phyloP scores from a whole-genome alignment of 768 basidiomycete species.

The Trametes maxima region DNA sequence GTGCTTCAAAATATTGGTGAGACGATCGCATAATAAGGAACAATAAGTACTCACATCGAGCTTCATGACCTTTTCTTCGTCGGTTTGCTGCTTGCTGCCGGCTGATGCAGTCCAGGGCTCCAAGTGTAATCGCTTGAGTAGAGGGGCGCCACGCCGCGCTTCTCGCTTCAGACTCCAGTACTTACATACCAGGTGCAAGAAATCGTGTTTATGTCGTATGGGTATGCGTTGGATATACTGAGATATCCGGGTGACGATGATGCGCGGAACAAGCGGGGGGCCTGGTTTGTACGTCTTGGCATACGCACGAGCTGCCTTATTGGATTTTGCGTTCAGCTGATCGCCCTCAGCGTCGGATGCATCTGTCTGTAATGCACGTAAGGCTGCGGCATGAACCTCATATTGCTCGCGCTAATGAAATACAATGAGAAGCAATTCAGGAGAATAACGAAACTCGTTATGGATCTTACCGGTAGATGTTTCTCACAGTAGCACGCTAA shows the following conservation, averaged over 20 bases:
- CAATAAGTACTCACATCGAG: constrained; percentile 60
- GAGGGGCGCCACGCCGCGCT: constrained; percentile 87
- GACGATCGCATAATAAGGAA: constrained; percentile 9
- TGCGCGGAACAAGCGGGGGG: constrained; percentile 86
- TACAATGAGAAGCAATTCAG: neutral
- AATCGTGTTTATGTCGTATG: constrained; percentile 75
- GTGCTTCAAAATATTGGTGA: constrained; percentile 43
- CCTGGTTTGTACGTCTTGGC: constrained; percentile 91
- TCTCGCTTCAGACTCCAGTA: constrained; percentile 99
- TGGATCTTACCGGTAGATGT: constrained; percentile 77
- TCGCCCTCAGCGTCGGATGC: constrained; percentile 30
- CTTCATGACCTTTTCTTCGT: constrained; percentile 81
- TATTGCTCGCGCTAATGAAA: constrained; percentile 63
- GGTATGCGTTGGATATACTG: constrained; percentile 71
- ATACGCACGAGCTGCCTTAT: constrained; percentile 87
- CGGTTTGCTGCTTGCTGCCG: constrained; percentile 63
- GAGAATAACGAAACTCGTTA: neutral
- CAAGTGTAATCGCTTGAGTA: constrained; percentile 89
- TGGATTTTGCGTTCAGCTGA: constrained; percentile 35
- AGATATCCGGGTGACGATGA: constrained; percentile 79
- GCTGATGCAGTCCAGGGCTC: constrained; percentile 95
- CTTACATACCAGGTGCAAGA: constrained; percentile 75
- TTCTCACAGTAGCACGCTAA: constrained; percentile 87
- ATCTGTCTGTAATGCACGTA: constrained; percentile 52
- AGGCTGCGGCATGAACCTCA: constrained; percentile 57